These are phyloP conservation scores for Termitomyces sp. DNA, from an alignment of 768 basidiomycete genomes.

Conservation along the genomic window DNA sequence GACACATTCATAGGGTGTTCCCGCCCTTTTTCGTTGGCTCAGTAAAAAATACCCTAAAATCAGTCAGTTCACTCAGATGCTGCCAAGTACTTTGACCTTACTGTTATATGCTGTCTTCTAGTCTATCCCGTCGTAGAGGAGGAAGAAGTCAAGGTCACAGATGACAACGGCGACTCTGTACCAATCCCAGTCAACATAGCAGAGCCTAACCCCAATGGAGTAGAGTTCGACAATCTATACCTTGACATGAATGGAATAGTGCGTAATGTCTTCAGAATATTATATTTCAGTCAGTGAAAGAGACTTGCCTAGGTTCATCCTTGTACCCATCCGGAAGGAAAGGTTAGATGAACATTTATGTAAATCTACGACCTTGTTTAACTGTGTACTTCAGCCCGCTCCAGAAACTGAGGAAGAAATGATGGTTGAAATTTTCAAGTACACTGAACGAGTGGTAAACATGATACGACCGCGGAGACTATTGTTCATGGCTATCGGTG, in stretches of 20 bases:
- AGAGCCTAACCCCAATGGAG: constrained; percentile 86
- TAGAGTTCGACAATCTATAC: constrained; percentile 95
- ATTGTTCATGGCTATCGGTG: constrained; percentile 97
- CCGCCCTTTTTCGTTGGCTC: constrained; percentile 96
- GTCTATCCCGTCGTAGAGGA: constrained; percentile 82
- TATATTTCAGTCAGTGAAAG: not conserved
- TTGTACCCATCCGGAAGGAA: constrained; percentile 98
- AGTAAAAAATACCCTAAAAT: constrained; percentile 99
- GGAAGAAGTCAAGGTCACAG: constrained; percentile 64
- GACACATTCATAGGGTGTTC: constrained; percentile 69
- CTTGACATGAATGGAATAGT: constrained; percentile 99
- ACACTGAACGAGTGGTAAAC: constrained; percentile 95
- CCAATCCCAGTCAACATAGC: constrained; percentile 76
- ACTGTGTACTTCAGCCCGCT: constrained; percentile 53
- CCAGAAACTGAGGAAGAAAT: constrained; percentile 98
- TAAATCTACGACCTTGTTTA: not conserved
- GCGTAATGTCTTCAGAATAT: constrained; percentile 19
- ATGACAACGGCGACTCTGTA: constrained; percentile 60
- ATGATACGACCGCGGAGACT: constrained; percentile 95
- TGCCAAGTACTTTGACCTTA: not conserved
- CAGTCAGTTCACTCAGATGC: constrained; percentile 40
- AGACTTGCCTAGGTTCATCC: constrained; percentile 72
- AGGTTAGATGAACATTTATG: constrained; percentile 37
- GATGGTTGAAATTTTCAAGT: constrained; percentile 97
- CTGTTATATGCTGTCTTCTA: constrained; percentile 18